Conservation (phyloP, 257 asterid genomes). For the Craterostigma plantagineum region DNA sequence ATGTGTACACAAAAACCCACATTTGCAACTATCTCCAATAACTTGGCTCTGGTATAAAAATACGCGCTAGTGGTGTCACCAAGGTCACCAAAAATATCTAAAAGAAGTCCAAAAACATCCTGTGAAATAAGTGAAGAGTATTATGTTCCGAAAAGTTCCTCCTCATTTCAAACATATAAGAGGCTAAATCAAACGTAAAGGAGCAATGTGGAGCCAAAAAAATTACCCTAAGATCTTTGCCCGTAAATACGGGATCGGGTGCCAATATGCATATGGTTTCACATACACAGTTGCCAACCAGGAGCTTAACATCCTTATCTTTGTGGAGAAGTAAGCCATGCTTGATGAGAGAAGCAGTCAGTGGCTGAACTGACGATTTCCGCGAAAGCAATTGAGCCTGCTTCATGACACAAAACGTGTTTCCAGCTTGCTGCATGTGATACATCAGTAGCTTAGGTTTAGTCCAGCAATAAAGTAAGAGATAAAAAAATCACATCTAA, state of each 20-base stretch:
- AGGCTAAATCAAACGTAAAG: constrained; percentile 1
- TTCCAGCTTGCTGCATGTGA: neutral
- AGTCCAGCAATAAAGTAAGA: neutral
- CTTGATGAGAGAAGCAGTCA: constrained; percentile 38
- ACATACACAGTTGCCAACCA: constrained; percentile 52
- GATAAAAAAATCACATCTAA: neutral
- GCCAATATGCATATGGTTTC: constrained; percentile 54
- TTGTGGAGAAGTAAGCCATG: constrained; percentile 42
- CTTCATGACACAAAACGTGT: constrained; percentile 17
- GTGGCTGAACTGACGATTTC: constrained; percentile 23
- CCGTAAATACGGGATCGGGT: constrained; percentile 49
- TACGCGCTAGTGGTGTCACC: constrained; percentile 36
- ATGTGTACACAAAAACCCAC: constrained; percentile 42
- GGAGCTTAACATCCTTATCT: constrained; percentile 54
- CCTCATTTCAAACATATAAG: neutral
- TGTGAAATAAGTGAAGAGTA: constrained; percentile 14
- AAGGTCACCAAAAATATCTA: constrained; percentile 52
- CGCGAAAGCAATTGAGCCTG: constrained; percentile 41
- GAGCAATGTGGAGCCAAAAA: neutral
- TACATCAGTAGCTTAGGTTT: neutral
- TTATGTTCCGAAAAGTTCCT: constrained; percentile 3
- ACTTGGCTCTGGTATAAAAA: constrained; percentile 34
- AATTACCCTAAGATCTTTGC: constrained; percentile 42
- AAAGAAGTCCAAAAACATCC: constrained; percentile 51
- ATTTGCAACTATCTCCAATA: constrained; percentile 55